Evolutionary conservation across 129 eudicot species (phyloP).

Genomic region (Escallonia rubra): DNA sequence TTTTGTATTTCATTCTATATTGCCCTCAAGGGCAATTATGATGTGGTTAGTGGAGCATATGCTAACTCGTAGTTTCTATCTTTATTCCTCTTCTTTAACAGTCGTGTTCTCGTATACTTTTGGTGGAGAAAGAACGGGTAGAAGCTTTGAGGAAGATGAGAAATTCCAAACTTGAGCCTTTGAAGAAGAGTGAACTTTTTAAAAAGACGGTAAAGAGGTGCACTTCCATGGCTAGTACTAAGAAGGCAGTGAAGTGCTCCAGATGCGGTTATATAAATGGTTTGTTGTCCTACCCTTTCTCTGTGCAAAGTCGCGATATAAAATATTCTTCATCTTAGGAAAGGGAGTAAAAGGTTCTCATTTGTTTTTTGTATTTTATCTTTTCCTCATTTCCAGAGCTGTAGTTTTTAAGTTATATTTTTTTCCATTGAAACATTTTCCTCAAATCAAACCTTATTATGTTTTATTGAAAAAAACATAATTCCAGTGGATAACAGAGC

Average conservation of each 20-base stretch:
- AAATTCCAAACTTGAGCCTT: slow-evolving; percentile 51
- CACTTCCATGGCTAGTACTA: slow-evolving; percentile 51
- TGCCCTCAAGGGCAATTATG: too few species aligned
- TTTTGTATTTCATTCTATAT: too few species aligned
- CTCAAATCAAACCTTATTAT: too few species aligned
- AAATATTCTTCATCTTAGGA: not conserved
- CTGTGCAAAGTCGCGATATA: not conserved
- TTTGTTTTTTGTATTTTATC: too few species aligned
- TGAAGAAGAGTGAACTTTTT: slow-evolving; percentile 46
- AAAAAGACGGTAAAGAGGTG: slow-evolving; percentile 69
- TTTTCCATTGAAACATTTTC: too few species aligned
- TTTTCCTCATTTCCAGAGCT: too few species aligned
- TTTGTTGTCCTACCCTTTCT: slow-evolving; percentile 25
- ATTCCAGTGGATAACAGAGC: too few species aligned
- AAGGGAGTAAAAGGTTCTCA: not conserved
- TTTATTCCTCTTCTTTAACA: slow-evolving; percentile 15
- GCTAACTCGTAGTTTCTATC: not conserved
- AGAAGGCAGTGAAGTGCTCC: slow-evolving; percentile 52
- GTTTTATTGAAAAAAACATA: too few species aligned
- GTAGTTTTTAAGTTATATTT: too few species aligned
- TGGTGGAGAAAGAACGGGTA: slow-evolving; percentile 55
- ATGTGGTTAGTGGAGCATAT: not conserved
- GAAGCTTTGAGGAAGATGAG: slow-evolving; percentile 67
- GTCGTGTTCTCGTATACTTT: slow-evolving; percentile 71
- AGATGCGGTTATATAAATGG: slow-evolving; percentile 88